These are phyloP conservation scores for Peronospora destructor DNA, from an alignment of 352 stramenopile genomes.

Conservation along the genomic window DNA sequence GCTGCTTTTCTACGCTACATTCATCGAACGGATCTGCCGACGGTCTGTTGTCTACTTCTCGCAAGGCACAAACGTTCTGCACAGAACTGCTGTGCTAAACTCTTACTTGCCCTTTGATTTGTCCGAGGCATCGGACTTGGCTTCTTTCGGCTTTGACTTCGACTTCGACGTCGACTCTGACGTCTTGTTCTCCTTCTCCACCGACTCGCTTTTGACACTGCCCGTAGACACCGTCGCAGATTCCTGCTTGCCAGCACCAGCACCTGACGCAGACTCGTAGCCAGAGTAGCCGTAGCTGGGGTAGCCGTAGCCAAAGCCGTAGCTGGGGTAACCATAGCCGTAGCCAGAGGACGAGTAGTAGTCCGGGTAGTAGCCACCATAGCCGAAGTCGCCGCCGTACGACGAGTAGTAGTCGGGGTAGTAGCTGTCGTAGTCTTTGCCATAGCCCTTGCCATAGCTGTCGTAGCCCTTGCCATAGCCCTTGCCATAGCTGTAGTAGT, in stretches of 20 bases:
- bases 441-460: neutral
- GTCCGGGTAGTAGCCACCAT: too few relatives aligned
- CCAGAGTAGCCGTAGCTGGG: constrained; percentile 1
- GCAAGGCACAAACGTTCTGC: neutral
- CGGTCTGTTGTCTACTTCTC: neutral
- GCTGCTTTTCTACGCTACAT: neutral
- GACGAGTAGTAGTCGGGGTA: too few relatives aligned
- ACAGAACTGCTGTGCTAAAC: neutral
- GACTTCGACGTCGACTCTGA: neutral
- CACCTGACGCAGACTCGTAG: constrained; percentile 3
- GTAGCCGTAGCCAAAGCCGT: constrained; percentile 4
- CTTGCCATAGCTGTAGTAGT: neutral
- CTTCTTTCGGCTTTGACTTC: neutral
- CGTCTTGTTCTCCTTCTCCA: constrained; percentile 7
- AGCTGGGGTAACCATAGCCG: too few relatives aligned
- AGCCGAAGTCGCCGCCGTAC: too few relatives aligned
- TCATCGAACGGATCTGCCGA: neutral
- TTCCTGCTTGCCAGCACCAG: neutral
- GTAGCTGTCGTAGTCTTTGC: too few relatives aligned
- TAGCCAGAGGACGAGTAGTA: too few relatives aligned
- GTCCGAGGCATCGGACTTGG: constrained; percentile 3
- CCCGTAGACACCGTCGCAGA: neutral
- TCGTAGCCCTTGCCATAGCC: constrained; percentile 1
- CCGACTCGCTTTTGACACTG: neutral
- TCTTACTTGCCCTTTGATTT: constrained; percentile 13